Evolutionary conservation across 1,139 yeast species (phyloP), one percentile per base, ranked within the genome.

Genomic region (Geotrichum cucujoidarum): DNA sequence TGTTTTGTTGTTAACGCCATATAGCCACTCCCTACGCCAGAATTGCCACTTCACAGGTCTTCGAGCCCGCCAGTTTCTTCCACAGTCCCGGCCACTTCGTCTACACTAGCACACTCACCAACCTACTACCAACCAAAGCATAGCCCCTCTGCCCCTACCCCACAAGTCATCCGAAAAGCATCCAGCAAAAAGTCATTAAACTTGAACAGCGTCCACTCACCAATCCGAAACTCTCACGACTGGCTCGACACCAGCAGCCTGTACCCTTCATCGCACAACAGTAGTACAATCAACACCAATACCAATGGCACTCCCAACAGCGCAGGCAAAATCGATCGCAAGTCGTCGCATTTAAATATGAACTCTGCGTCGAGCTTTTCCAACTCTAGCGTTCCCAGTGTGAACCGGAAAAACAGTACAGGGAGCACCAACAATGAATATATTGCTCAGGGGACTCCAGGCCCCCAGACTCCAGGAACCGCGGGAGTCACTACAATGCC

Each of bases 11-110:
- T n/a, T n/a, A n/a, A n/a, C n/a, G n/a, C n/a, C n/a, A n/a, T n/a
- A 10, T 29, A 36, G 40, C 74, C 75, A 10, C 58, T 71, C 43
- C 75, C 75, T 4, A 68, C 69, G 13, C 74, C 74, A 0, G 71
- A 65, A 10, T 42, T 37, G 11, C 43, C 50, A 14, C 45, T 32
- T 22, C 43, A 44, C 7, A 14, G 32, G 2, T 14, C 38, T 4
- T 47, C 49, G 4, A 29, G 35, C n/a, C 24, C 47, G 7, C 49
- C n/a, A n/a, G n/a, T n/a, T n/a, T n/a, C n/a, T n/a, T n/a, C n/a
- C n/a, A n/a, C n/a, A n/a, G n/a, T n/a, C n/a, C n/a, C 47, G 2
- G 40, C 49, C 4, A 43, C 22, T 14, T 21, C 53, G n/a, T 45
- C 53, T 10, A 14, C 37, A 13, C 25, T 53, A 10, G 32, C 48